Evolutionary conservation across 345 rosid species (phyloP).

Genomic region (Salix koriyanagi): DNA sequence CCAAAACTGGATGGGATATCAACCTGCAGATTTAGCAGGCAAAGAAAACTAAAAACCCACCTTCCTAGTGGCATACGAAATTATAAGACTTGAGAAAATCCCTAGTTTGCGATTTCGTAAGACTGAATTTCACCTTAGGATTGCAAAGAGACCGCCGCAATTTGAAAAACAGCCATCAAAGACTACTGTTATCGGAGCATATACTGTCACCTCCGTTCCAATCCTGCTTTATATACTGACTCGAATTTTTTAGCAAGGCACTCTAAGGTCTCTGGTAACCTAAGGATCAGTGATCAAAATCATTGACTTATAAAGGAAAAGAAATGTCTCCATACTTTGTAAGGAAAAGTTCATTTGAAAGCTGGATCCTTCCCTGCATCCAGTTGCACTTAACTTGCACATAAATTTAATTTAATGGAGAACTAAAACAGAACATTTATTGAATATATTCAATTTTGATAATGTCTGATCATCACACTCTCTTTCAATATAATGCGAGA

Average conservation of each 20-base stretch:
- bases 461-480: not conserved
- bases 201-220: too few species aligned
- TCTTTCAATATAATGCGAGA: constrained; percentile 47
- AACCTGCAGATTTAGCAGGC: not conserved
- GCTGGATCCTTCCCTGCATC: not conserved
- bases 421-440: not conserved
- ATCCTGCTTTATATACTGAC: constrained; percentile 47
- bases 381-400: not conserved
- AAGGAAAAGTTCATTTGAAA: too few species aligned
- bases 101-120: not conserved
- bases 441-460: not conserved
- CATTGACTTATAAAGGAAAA: not conserved
- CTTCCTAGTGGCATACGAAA: too few species aligned
- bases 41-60: not conserved
- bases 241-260: constrained; percentile 63
- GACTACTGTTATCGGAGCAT: too few species aligned
- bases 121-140: not conserved
- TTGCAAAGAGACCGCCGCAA: not conserved
- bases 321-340: not conserved
- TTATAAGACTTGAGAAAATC: too few species aligned
- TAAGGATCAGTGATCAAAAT: constrained; percentile 20
- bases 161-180: constrained; percentile 56
- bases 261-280: constrained; percentile 72
- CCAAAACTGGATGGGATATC: not conserved
- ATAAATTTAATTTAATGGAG: not conserved